Percentiles rank a stretch among this genome's conserved stretches.
Evolutionary conservation across 257 asterid species (phyloP).

Genomic region (Solanum bulbocastanum): DNA sequence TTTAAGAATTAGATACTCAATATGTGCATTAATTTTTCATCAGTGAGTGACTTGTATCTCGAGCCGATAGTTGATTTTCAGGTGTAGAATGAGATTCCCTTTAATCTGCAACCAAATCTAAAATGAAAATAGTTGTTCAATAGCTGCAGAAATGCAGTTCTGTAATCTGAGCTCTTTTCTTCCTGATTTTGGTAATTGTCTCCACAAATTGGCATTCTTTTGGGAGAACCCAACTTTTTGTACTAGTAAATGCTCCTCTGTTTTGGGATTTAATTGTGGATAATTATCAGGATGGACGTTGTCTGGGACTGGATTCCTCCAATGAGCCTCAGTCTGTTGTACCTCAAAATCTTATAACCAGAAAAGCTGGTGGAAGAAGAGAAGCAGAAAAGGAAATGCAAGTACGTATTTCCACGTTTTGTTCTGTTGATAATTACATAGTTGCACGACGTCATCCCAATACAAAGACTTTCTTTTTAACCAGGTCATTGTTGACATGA

Average conservation of each 20-base stretch:
- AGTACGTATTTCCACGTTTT: constrained; percentile 30
- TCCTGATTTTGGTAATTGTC: background rate
- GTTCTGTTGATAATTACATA: background rate
- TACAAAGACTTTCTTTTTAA: background rate
- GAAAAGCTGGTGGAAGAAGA: constrained; percentile 95
- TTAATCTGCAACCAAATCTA: background rate
- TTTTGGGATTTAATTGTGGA: constrained; percentile 5
- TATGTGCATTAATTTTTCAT: background rate
- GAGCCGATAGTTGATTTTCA: background rate
- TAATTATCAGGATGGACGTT: constrained; percentile 56
- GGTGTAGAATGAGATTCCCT: background rate
- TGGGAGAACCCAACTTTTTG: background rate
- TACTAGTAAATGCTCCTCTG: background rate
- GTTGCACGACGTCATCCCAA: background rate
- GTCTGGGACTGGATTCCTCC: constrained; percentile 41
- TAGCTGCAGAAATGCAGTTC: background rate
- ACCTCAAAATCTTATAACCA: constrained; percentile 61
- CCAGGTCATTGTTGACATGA: constrained; percentile 97
- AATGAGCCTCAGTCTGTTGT: constrained; percentile 48
- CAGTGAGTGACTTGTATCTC: background rate
- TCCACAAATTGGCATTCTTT: background rate
- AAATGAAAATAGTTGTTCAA: background rate
- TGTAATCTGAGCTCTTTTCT: background rate
- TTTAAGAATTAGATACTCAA: background rate
- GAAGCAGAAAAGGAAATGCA: constrained; percentile 70